These are phyloP conservation scores for Peniophora sp. DNA, from an alignment of 1,284 basidiomycete species.

Conservation along the genomic window DNA sequence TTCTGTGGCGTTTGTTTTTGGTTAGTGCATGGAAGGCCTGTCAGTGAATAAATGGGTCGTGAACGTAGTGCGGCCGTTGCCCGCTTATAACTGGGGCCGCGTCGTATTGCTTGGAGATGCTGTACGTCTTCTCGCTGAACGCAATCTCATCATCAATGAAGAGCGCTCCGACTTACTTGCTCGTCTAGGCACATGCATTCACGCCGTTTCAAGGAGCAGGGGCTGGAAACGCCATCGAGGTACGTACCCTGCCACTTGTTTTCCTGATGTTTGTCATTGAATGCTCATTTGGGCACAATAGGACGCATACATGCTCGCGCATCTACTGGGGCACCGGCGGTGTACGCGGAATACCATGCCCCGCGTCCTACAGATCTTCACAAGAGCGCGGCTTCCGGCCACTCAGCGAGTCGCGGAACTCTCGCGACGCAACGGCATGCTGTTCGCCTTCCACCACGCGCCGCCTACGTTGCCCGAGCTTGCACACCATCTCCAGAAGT, in stretches of 20 bases:
- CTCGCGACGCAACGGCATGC: conserved; percentile 21
- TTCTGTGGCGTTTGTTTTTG: neutral
- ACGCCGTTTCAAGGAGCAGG: conserved; percentile 47
- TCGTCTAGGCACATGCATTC: conserved; percentile 40
- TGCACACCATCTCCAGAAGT: neutral
- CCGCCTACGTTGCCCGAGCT: neutral
- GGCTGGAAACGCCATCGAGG: conserved; percentile 50
- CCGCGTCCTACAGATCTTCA: conserved; percentile 29
- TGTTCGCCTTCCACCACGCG: neutral
- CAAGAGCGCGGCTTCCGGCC: conserved; percentile 33
- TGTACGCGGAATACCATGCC: conserved; percentile 27
- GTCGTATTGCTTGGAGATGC: conserved; percentile 47
- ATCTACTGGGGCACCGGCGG: conserved; percentile 31
- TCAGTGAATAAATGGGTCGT: conserved; percentile 40
- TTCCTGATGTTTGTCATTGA: neutral
- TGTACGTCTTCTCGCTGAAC: conserved; percentile 15
- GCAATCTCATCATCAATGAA: neutral
- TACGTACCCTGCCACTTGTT: conserved; percentile 13
- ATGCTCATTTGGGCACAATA: conserved; percentile 8
- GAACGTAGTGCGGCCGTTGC: conserved; percentile 32
- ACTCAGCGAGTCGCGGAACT: conserved; percentile 22
- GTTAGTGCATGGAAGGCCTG: conserved; percentile 23
- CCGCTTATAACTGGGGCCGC: conserved; percentile 26
- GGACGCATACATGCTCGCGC: conserved; percentile 32
- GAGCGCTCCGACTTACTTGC: neutral